Base-by-base conservation (phyloP, 129 eudicot genomes). In the Flaveria bidentis region DNA sequence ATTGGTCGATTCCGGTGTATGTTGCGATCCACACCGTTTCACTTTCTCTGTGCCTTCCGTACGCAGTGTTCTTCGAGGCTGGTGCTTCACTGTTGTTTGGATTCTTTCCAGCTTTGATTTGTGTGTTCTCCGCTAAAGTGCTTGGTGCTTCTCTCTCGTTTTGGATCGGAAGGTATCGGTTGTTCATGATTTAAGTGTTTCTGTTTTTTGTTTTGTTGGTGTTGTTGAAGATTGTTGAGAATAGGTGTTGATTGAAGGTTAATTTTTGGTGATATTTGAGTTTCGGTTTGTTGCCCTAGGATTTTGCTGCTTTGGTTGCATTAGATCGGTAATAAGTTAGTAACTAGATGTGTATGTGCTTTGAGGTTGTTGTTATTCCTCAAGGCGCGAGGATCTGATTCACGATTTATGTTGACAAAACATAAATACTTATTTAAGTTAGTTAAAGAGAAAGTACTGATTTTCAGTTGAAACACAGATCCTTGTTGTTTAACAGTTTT, bases 111-210 rank as follows among this genome's bases (percentile, higher is more conserved):
- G 95, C 98, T 6, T 86, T 93, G 61, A 76, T 93, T 23, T 93
- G 98, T 58, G 98, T 93, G 67, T 93, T 93, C 72, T 82, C 96
- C 6, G 98, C 98, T 23, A 93, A 93, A 82, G 55, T 93, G 80
- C 87, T 93, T 20, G 98, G 89, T 6, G 98, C 98, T 65, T 93
- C 98, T 15, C 94, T 93, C 78, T 93, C 98, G 67, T 93, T 93
- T 81, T 90, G 87, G 81, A 89, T 93, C 71, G 97, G 97, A 83
- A 86, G 98, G 98, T 82, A 82, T 39, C 14, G 36, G 0, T 42
- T 30, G 56, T 47, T 61, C 20, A 0, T 13, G 13, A 28, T 51
- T 70, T 70, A 33, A 44, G 33, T 56, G 13, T 46, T 45, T 14
- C 14, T 36, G 4, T 75, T 23, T 30, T 25, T 42, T 20, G 55